These are phyloP conservation scores for Phytopythium vexans DNA, from an alignment of 352 stramenopile genomes.

Conservation along the genomic window DNA sequence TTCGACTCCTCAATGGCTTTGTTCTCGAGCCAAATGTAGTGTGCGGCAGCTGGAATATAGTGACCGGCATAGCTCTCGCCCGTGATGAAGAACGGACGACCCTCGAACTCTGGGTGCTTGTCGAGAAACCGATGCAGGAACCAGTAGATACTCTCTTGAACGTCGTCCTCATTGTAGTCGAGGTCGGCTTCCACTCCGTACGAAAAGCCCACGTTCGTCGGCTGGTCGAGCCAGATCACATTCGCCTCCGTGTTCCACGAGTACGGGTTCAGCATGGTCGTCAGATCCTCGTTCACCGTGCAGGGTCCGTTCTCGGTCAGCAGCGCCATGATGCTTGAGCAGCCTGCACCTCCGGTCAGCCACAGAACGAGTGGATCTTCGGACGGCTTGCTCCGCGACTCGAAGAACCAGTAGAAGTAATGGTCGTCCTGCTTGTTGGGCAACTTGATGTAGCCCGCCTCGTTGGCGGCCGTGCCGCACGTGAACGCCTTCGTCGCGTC, in stretches of 20 bases:
- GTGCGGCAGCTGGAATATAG: conserved; percentile 46
- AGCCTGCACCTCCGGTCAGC: conserved; percentile 36
- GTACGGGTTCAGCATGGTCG: conserved; percentile 37
- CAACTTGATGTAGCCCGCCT: conserved; percentile 43
- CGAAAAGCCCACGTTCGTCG: conserved; percentile 45
- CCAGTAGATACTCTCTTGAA: conserved; percentile 45
- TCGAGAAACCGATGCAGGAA: conserved; percentile 53
- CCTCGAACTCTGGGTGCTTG: conserved; percentile 48
- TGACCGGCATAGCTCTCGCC: conserved; percentile 58
- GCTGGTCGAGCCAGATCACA: conserved; percentile 61
- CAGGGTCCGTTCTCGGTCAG: conserved; percentile 60
- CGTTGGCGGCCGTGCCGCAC: conserved; percentile 31
- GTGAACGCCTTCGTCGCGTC: conserved; percentile 9
- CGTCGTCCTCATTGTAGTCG: conserved; percentile 23
- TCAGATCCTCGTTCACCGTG: conserved; percentile 25
- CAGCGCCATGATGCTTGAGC: conserved; percentile 38
- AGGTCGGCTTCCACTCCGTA: conserved; percentile 15
- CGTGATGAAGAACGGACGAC: conserved; percentile 41
- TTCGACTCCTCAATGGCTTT: conserved; percentile 8
- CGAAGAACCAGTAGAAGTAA: conserved; percentile 63
- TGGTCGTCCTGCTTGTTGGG: conserved; percentile 31
- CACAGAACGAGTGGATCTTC: conserved; percentile 74
- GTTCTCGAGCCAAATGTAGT: conserved; percentile 40
- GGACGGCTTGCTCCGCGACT: conserved; percentile 37
- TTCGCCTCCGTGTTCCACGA: conserved; percentile 57